Base-by-base conservation (phyloP, 805 yeast genomes). In the Naumovozyma baii region DNA sequence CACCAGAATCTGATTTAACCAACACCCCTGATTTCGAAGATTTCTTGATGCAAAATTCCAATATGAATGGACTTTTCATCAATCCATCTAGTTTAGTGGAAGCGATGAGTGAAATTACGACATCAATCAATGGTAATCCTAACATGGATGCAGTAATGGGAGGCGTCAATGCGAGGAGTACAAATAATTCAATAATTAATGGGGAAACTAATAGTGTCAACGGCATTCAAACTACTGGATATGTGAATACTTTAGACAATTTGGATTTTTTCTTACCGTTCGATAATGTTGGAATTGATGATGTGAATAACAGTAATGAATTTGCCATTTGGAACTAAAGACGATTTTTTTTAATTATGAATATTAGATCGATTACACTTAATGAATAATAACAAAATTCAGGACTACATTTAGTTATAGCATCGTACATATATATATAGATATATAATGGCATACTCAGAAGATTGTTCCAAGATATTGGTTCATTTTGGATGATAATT, bases 11-110 rank as follows among this genome's bases (percentile, higher is more conserved):
- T 18, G 37, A 40, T 41, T 10, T 52, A 54, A 12, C 55, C 55
- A 16, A 45, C 45, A 16, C 54, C 51, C 63, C 62, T n/a, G 60
- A 55, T 28, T 59, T 58, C 33, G 63, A 60, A 34, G 64, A 60
- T 39, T 60, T 60, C 40, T 48, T 59, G 42, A 49, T 50, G 40
- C 60, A 57, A 34, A 55, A 52, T 28, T 48, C 61, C 12, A 52
- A 54, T 29, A 50, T 58, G 18, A 55, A 53, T 36, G 63, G 60
- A 15, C 44, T 58, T 16, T 49, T 56, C 49, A 53, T 55, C 12
- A 57, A 58, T 34, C 57, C 61, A 17, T 50, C 59, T 1, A 52
- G 52, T 36, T 47, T 58, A 10, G 54, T 54, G 19, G 63, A 57
- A 36, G 63, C 61, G 2, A 37, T 41, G 7, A 41, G 29, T 10